Conservation (phyloP, 192 early-diverging fungal species). For the Podila verticillata region DNA sequence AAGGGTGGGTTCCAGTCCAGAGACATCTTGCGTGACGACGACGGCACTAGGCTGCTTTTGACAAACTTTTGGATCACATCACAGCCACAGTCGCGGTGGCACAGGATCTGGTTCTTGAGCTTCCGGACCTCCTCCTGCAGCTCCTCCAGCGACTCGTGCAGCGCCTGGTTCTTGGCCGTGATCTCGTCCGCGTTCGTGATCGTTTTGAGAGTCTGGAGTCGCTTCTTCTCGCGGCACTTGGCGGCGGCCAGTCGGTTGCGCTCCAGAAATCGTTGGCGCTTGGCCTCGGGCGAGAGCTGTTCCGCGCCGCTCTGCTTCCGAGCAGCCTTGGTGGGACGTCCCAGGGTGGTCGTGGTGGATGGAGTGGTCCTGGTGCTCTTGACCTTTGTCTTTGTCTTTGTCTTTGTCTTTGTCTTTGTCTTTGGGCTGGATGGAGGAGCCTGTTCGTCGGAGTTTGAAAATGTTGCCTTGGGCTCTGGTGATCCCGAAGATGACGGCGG, state of each 20-base stretch:
- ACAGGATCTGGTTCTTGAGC: conserved; percentile 46
- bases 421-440: not conserved
- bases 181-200: conserved; percentile 43
- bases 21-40: conserved; percentile 1
- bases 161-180: conserved; percentile 32
- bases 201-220: conserved; percentile 42
- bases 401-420: not conserved
- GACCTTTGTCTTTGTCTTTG: conserved; percentile 10
- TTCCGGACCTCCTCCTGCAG: conserved; percentile 46
- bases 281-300: conserved; percentile 26
- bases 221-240: conserved; percentile 49
- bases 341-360: not conserved
- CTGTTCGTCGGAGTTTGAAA: not conserved
- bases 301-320: conserved; percentile 25
- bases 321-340: not conserved
- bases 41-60: conserved; percentile 9
- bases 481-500: conserved; percentile 2
- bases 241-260: conserved; percentile 49
- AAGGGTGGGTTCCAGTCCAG: not conserved
- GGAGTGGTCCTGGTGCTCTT: not conserved
- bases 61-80: conserved; percentile 52
- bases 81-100: conserved; percentile 45
- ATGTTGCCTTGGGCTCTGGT: not conserved
- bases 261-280: conserved; percentile 51
- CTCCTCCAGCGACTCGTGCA: conserved; percentile 27